These are phyloP conservation scores for Erigeron canadensis DNA, from an alignment of 129 eudicot genomes.

Conservation along the genomic window DNA sequence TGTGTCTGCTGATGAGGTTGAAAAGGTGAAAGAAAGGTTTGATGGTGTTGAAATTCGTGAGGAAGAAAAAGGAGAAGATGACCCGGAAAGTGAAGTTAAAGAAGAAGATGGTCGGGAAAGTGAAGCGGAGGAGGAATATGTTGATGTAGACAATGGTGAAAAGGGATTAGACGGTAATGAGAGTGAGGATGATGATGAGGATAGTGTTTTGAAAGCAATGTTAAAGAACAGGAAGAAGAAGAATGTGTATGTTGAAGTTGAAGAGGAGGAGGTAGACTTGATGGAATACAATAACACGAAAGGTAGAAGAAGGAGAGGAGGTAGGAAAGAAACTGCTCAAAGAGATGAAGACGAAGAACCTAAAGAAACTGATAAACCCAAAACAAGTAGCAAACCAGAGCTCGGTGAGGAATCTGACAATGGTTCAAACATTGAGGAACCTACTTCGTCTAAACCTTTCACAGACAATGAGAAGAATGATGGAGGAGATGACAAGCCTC, in stretches of 20 bases:
- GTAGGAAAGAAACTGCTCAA: slow-evolving; percentile 47
- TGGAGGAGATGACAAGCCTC: slow-evolving; percentile 28
- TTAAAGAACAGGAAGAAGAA: slow-evolving; percentile 42
- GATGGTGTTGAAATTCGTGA: slow-evolving; percentile 39
- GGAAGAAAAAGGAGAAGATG: slow-evolving; percentile 39
- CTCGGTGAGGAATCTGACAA: slow-evolving; percentile 30
- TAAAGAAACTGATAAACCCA: slow-evolving; percentile 24
- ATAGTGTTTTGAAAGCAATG: slow-evolving; percentile 71
- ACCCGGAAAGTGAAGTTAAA: slow-evolving; percentile 31
- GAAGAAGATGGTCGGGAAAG: slow-evolving; percentile 28
- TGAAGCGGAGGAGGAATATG: slow-evolving; percentile 43
- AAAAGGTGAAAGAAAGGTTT: slow-evolving; percentile 49
- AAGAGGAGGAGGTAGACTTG: slow-evolving; percentile 57
- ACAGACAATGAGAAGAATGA: slow-evolving; percentile 33
- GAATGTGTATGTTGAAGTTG: slow-evolving; percentile 42
- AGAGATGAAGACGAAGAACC: slow-evolving; percentile 42
- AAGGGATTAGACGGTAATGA: slow-evolving; percentile 44
- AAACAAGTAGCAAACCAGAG: slow-evolving; percentile 30
- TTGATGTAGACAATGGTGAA: slow-evolving; percentile 30
- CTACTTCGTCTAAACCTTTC: slow-evolving; percentile 34
- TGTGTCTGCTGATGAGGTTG: slow-evolving; percentile 53
- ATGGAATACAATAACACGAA: slow-evolving; percentile 71
- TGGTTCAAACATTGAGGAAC: slow-evolving; percentile 36
- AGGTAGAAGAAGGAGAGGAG: slow-evolving; percentile 68
- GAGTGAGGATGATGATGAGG: slow-evolving; percentile 36